Evolutionary conservation across 1,139 yeast genomes (phyloP).

Genomic region (Blastobotrys elegans): DNA sequence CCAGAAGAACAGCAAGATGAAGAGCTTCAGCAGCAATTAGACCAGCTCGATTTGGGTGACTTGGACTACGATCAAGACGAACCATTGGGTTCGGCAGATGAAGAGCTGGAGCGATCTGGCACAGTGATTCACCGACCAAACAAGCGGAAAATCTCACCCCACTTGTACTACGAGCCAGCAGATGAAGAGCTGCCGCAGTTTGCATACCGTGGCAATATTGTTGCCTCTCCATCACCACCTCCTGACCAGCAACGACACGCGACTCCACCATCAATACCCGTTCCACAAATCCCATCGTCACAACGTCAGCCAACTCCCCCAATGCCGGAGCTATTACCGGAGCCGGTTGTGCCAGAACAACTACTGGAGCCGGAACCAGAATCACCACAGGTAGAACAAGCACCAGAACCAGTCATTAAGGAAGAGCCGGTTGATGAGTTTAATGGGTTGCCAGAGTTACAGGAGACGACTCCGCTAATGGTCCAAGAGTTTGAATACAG

Average conservation of each 20-base stretch:
- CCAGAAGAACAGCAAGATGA: background rate
- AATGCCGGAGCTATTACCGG: background rate
- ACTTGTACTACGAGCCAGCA: conserved; percentile 7
- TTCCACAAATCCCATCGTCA: background rate
- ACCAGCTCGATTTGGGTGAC: conserved; percentile 7
- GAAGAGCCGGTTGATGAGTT: conserved; percentile 6
- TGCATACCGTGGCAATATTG: conserved; percentile 6
- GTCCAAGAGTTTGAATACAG: background rate
- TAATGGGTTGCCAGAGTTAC: conserved; percentile 3
- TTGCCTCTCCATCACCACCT: background rate
- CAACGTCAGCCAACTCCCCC: conserved; percentile 1
- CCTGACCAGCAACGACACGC: conserved; percentile 6
- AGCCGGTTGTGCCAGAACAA: background rate
- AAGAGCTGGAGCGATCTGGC: conserved; percentile 11
- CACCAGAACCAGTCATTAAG: conserved; percentile 3
- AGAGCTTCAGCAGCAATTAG: conserved; percentile 8
- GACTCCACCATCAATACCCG: conserved; percentile 11
- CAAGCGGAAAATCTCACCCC: conserved; percentile 6
- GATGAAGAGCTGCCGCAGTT: background rate
- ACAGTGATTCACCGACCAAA: conserved; percentile 13
- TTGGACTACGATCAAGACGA: conserved; percentile 7
- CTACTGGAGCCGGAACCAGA: background rate
- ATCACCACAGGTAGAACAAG: background rate
- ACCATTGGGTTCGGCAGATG: conserved; percentile 4
- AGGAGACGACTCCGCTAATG: conserved; percentile 7